Percentiles rank a stretch among this genome's conserved stretches.
Evolutionary conservation across 1,284 basidiomycete genomes (phyloP).

Genomic region (Heterobasidion irregulare): DNA sequence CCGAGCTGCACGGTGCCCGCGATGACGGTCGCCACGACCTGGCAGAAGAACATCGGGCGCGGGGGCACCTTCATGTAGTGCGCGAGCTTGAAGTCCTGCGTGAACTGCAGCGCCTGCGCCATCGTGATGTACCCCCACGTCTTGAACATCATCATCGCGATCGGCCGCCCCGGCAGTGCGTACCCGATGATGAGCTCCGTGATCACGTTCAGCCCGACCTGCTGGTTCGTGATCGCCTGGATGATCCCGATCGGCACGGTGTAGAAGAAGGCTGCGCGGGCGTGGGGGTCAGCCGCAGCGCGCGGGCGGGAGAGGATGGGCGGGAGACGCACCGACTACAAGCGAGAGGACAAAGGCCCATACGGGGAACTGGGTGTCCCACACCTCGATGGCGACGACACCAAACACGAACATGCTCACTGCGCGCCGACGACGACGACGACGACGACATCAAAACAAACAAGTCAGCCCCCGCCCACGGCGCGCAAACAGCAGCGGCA

Average conservation of each 20-base stretch:
- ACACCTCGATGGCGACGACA: conserved; percentile 62
- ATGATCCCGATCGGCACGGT: conserved; percentile 50
- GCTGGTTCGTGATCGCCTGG: conserved; percentile 37
- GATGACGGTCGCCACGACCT: conserved; percentile 16
- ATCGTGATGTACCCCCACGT: conserved; percentile 39
- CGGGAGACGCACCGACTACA: conserved; percentile 21
- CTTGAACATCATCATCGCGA: conserved; percentile 55
- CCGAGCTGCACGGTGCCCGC: conserved; percentile 30
- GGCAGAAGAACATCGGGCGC: conserved; percentile 18
- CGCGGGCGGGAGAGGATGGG: conserved; percentile 26
- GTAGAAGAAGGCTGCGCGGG: conserved; percentile 28
- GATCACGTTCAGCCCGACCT: conserved; percentile 33
- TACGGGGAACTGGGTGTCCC: conserved; percentile 57
- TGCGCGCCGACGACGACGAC: too few species aligned
- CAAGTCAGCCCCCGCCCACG: neutral
- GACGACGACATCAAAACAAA: neutral
- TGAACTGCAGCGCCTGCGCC: conserved; percentile 25
- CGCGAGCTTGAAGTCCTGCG: conserved; percentile 35
- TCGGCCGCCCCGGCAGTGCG: conserved; percentile 35
- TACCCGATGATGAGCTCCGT: conserved; percentile 39
- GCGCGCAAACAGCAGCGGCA: neutral
- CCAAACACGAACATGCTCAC: conserved; percentile 52
- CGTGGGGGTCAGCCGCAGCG: conserved; percentile 24
- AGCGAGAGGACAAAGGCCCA: conserved; percentile 46
- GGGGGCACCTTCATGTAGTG: conserved; percentile 47